Conservation (phyloP, 2,329 filamentous ascomycete genomes). For the Pestalotiopsis sp. region DNA sequence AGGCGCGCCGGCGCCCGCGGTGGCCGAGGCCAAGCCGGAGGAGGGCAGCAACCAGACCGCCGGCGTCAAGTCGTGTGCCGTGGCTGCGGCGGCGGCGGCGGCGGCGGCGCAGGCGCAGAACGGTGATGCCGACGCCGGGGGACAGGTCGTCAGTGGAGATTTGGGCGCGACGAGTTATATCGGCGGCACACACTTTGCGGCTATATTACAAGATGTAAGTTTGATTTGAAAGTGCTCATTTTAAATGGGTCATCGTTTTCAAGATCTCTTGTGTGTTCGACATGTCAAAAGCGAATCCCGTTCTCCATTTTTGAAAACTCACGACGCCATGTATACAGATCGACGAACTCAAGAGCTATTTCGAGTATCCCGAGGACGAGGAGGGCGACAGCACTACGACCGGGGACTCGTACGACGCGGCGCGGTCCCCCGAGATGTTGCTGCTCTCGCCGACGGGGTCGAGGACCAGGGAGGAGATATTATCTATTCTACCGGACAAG, state of each 20-base stretch:
- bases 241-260: no score
- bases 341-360: conserved; percentile 59
- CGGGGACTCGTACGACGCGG: conserved; percentile 30
- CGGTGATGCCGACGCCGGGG: conserved; percentile 20
- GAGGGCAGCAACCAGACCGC: not conserved
- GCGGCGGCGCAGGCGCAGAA: not conserved
- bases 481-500: conserved; percentile 48
- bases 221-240: no score
- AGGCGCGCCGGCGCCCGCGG: conserved; percentile 13
- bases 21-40: not conserved
- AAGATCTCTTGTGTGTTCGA: not conserved
- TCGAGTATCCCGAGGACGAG: conserved; percentile 46
- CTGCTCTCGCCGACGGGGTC: conserved; percentile 40
- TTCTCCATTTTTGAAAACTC: not conserved
- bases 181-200: conserved; percentile 60
- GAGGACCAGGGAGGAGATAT: conserved; percentile 44
- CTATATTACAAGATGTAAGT: conserved; percentile 60
- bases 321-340: conserved; percentile 40
- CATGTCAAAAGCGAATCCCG: not conserved
- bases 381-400: conserved; percentile 20
- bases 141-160: conserved; percentile 44
- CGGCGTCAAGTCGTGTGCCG: not conserved
- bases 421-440: conserved; percentile 42
- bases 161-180: conserved; percentile 49
- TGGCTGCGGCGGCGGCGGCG: not conserved